These are phyloP conservation scores for Aspergillus mulundensis DNA, from an alignment of 495 filamentous ascomycete genomes.

Conservation along the genomic window DNA sequence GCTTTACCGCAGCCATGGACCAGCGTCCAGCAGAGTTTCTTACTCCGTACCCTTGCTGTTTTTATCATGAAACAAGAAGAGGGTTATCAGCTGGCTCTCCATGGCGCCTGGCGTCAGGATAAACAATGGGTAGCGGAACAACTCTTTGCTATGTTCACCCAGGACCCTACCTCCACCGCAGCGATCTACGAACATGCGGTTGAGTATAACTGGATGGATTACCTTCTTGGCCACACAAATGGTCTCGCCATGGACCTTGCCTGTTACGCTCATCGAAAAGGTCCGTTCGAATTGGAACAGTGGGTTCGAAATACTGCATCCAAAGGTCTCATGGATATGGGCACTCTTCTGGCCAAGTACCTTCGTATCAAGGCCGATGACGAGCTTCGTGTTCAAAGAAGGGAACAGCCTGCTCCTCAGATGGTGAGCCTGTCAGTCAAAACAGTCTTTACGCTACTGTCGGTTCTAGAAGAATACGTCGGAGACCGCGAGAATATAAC, in stretches of 20 bases:
- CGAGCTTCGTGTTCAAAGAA: slow-evolving; percentile 66
- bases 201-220: slow-evolving; percentile 76
- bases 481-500: slow-evolving; percentile 54
- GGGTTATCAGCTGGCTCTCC: slow-evolving; percentile 77
- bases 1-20: slow-evolving; percentile 64
- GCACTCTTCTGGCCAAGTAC: slow-evolving; percentile 64
- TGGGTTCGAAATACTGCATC: slow-evolving; percentile 71
- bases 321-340: slow-evolving; percentile 56
- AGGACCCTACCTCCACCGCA: slow-evolving; percentile 69
- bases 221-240: slow-evolving; percentile 67
- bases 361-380: slow-evolving; percentile 77
- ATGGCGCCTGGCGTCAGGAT: slow-evolving; percentile 86
- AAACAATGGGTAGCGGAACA: slow-evolving; percentile 73
- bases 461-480: slow-evolving; percentile 67
- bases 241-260: slow-evolving; percentile 86
- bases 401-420: slow-evolving; percentile 53
- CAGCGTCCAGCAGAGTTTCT: slow-evolving; percentile 55
- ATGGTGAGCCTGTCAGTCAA: slow-evolving; percentile 75
- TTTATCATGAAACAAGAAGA: slow-evolving; percentile 60
- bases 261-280: slow-evolving; percentile 79
- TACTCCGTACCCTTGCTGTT: slow-evolving; percentile 56
- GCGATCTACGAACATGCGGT: slow-evolving; percentile 78
- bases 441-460: slow-evolving; percentile 77
- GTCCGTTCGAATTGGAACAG: slow-evolving; percentile 70
- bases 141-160: slow-evolving; percentile 72